A percentile compares a stretch with the other conserved stretches of the same genome.
Evolutionary conservation across 768 basidiomycete genomes (phyloP).

Genomic region (Tylopilus felleus): DNA sequence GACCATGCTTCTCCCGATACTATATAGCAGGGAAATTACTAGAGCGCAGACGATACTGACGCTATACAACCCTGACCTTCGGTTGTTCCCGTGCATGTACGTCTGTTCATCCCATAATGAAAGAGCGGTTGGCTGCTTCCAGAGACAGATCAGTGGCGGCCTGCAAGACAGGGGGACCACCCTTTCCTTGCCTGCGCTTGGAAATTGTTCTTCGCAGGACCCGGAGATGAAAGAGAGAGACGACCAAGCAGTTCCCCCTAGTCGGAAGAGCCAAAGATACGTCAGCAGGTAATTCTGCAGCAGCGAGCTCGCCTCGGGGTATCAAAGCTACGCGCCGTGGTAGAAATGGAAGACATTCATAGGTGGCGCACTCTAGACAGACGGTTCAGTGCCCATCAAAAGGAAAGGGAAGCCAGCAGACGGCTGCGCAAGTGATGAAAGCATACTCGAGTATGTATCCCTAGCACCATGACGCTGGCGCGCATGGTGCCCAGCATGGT

Average conservation of each 20-base stretch:
- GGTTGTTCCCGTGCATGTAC: constrained; percentile 10
- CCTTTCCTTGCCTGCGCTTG: constrained; percentile 11
- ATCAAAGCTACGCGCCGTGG: constrained; percentile 23
- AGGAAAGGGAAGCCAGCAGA: constrained; percentile 6
- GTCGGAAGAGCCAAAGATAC: constrained; percentile 3
- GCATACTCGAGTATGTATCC: constrained; percentile 1
- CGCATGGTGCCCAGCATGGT: constrained; percentile 4
- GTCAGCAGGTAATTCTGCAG: constrained; percentile 9
- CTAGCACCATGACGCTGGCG: constrained; percentile 1
- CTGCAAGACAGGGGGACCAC: constrained; percentile 13
- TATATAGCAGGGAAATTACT: constrained; percentile 13
- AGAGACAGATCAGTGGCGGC: constrained; percentile 17
- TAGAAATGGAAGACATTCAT: constrained; percentile 21
- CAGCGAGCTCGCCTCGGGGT: constrained; percentile 10
- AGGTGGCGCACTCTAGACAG: constrained; percentile 5
- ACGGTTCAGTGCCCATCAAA: constrained; percentile 14
- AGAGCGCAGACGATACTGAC: constrained; percentile 1
- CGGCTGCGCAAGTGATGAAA: constrained; percentile 7
- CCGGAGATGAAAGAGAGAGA: constrained; percentile 25
- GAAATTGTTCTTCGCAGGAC: constrained; percentile 14
- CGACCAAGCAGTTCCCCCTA: constrained; percentile 1
- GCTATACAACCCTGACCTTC: constrained; percentile 8
- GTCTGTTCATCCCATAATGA: constrained; percentile 13
- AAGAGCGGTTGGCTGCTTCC: constrained; percentile 1
- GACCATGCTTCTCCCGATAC: neutral